phyloP scores from a whole-genome alignment of 2,329 filamentous ascomycete species.

The Plenodomus lindquistii region DNA sequence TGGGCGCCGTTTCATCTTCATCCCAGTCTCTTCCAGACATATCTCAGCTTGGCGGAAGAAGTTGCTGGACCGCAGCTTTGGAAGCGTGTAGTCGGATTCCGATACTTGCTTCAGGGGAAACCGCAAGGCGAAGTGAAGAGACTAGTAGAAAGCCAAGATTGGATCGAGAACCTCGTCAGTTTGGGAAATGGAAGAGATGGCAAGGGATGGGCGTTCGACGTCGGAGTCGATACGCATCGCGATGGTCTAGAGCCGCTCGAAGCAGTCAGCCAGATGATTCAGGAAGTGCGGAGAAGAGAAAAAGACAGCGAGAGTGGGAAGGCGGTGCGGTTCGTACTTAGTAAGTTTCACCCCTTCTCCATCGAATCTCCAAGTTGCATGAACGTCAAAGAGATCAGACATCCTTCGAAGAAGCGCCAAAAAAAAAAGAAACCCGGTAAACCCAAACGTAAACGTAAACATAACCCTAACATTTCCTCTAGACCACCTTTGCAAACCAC shows the following conservation, averaged over 20 bases:
- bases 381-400: too few relatives aligned
- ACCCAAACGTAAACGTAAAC: background rate
- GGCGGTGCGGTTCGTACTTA: slow-evolving; percentile 66
- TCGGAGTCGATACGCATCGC: slow-evolving; percentile 80
- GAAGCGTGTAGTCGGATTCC: slow-evolving; percentile 73
- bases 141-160: slow-evolving; percentile 40
- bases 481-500: slow-evolving; percentile 92
- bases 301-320: slow-evolving; percentile 62
- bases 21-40: slow-evolving; percentile 61
- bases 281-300: slow-evolving; percentile 50
- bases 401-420: too few relatives aligned
- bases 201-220: slow-evolving; percentile 72
- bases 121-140: slow-evolving; percentile 39
- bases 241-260: slow-evolving; percentile 67
- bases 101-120: slow-evolving; percentile 74
- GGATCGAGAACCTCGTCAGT: slow-evolving; percentile 58
- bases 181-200: slow-evolving; percentile 64
- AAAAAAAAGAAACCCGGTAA: background rate
- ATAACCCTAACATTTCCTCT: background rate
- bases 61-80: slow-evolving; percentile 65
- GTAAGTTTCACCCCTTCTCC: slow-evolving; percentile 51
- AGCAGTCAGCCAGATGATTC: slow-evolving; percentile 41
- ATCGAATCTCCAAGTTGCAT: too few relatives aligned
- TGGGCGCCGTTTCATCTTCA: slow-evolving; percentile 84
- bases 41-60: slow-evolving; percentile 65